Evolutionary conservation across 345 rosid genomes (phyloP).

Genomic region (Eutrema heterophyllum): DNA sequence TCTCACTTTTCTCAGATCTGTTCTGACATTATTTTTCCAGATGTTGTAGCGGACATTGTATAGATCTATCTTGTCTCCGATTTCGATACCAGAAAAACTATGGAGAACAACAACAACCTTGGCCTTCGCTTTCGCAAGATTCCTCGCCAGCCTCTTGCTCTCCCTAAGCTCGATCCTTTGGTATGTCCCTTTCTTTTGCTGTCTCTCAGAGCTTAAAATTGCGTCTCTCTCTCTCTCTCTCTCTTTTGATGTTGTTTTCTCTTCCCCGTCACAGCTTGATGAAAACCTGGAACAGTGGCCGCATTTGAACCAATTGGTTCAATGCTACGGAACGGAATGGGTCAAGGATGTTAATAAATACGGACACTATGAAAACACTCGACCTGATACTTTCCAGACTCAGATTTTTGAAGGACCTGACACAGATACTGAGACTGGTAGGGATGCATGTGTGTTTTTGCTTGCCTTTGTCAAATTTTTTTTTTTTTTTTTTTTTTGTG

Average conservation of each 20-base stretch:
- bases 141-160: constrained; percentile 29
- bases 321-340: constrained; percentile 88
- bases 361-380: constrained; percentile 68
- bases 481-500: background rate
- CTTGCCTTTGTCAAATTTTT: background rate
- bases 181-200: background rate
- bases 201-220: background rate
- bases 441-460: background rate
- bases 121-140: constrained; percentile 31
- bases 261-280: constrained; percentile 50
- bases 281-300: constrained; percentile 97
- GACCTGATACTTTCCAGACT: constrained; percentile 61
- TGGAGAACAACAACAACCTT: constrained; percentile 26
- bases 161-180: constrained; percentile 35
- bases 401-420: constrained; percentile 98
- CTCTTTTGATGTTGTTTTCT: background rate
- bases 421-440: constrained; percentile 94
- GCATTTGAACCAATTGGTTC: constrained; percentile 79
- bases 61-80: constrained; percentile 14
- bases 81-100: background rate
- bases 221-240: background rate
- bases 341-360: constrained; percentile 89
- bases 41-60: background rate
- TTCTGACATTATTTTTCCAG: too few species aligned
- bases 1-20: too few species aligned